Conservation (phyloP, 2,329 filamentous ascomycete species). For the Hymenoscyphus salicellus region DNA sequence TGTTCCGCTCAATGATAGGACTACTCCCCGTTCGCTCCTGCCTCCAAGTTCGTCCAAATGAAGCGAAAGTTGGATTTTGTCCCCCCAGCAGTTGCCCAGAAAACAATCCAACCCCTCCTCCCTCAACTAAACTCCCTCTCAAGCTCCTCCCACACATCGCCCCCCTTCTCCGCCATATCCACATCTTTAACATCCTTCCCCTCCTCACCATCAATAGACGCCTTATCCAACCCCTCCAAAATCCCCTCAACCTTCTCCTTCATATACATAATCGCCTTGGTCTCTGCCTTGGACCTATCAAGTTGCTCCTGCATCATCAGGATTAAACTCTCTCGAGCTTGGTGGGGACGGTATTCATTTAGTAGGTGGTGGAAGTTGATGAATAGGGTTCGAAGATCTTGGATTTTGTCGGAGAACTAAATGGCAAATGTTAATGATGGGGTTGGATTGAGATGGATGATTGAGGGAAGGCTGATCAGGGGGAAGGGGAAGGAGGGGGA, state of each 20-base stretch:
- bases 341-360: conserved; percentile 91
- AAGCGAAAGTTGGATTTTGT: too few relatives aligned
- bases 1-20: too few relatives aligned
- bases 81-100: neutral
- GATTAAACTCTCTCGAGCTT: conserved; percentile 84
- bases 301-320: conserved; percentile 83
- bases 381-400: conserved; percentile 76
- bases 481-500: neutral
- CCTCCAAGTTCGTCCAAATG: too few relatives aligned
- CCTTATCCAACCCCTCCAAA: conserved; percentile 63
- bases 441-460: neutral
- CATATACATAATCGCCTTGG: conserved; percentile 62
- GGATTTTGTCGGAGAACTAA: conserved; percentile 66
- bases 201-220: conserved; percentile 32
- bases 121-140: conserved; percentile 42
- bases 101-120: neutral
- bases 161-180: conserved; percentile 24
- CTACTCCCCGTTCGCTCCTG: neutral
- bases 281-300: conserved; percentile 69
- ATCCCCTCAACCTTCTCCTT: conserved; percentile 71
- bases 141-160: conserved; percentile 44
- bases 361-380: conserved; percentile 91
- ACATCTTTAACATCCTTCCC: neutral
- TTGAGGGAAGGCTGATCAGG: neutral
- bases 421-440: conserved; percentile 12